A percentile compares a stretch with the other conserved stretches of the same genome.
phyloP scores from a whole-genome alignment of 345 rosid genomes.

The Populus ilicifolia region DNA sequence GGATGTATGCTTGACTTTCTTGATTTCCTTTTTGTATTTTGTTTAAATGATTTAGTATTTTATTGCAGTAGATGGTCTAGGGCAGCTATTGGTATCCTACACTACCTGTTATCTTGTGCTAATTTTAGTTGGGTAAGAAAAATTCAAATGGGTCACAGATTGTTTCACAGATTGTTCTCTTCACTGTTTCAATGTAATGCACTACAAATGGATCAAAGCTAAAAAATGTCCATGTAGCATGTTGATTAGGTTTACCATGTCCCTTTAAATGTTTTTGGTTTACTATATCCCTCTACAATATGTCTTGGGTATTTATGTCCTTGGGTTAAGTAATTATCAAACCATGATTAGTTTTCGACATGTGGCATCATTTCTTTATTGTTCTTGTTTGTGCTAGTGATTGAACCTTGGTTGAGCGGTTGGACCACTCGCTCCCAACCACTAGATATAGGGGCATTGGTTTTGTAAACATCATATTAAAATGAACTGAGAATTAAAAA shows the following conservation, averaged over 20 bases:
- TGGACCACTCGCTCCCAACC: neutral
- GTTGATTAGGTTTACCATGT: too few relatives aligned
- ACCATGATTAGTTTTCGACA: too few relatives aligned
- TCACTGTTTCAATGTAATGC: neutral
- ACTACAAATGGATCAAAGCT: neutral
- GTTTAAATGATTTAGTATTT: neutral
- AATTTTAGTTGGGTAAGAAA: neutral
- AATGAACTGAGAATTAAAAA: neutral
- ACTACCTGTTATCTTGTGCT: neutral
- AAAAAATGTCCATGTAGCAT: too few relatives aligned
- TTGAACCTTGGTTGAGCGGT: neutral
- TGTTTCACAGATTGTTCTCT: neutral
- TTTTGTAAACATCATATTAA: neutral
- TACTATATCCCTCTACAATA: too few relatives aligned
- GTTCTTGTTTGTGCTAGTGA: neutral
- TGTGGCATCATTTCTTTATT: neutral
- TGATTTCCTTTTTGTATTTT: neutral
- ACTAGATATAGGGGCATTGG: neutral
- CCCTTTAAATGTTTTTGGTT: too few relatives aligned
- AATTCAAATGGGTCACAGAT: neutral
- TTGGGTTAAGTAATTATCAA: too few relatives aligned
- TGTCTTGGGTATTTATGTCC: too few relatives aligned
- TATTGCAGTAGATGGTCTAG: neutral
- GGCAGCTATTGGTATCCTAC: neutral
- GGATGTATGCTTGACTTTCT: constrained; percentile 5